phyloP scores from a whole-genome alignment of 2,329 filamentous ascomycete species.

The Cylindrodendrum hubeiense region DNA sequence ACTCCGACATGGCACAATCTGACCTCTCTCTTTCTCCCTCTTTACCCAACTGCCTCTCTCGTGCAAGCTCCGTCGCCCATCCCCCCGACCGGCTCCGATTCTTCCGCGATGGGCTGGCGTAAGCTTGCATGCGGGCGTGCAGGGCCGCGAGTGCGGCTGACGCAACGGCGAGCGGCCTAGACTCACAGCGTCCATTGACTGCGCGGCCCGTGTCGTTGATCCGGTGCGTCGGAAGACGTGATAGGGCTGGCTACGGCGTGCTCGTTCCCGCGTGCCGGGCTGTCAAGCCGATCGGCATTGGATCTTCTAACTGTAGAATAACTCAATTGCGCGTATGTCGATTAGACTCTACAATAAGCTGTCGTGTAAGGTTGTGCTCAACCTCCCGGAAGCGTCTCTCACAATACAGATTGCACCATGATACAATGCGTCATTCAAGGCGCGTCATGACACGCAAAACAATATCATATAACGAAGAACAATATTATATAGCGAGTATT shows the following conservation, averaged over 20 bases:
- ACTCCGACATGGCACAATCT: conserved; percentile 10
- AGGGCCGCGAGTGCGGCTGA: conserved; percentile 10
- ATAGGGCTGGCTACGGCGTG: neutral
- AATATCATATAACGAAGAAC: neutral
- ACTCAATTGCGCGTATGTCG: neutral
- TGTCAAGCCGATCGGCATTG: neutral
- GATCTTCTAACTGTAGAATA: neutral
- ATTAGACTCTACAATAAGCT: neutral
- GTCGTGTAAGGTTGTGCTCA: neutral
- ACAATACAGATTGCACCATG: neutral
- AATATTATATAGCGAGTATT: neutral
- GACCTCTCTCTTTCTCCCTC: neutral
- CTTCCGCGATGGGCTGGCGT: neutral
- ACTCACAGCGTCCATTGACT: neutral
- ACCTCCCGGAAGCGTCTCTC: neutral
- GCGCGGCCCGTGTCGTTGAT: neutral
- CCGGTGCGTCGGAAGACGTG: neutral
- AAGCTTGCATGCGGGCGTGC: conserved; percentile 1
- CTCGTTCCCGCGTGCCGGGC: neutral
- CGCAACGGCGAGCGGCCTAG: neutral
- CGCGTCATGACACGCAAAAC: neutral
- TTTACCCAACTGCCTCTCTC: conserved; percentile 28
- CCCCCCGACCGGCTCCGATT: neutral
- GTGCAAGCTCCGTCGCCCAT: conserved; percentile 21
- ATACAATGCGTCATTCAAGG: neutral